Conservation (phyloP, 148 eudicot genomes). For the Dysphania ambrosioides region DNA sequence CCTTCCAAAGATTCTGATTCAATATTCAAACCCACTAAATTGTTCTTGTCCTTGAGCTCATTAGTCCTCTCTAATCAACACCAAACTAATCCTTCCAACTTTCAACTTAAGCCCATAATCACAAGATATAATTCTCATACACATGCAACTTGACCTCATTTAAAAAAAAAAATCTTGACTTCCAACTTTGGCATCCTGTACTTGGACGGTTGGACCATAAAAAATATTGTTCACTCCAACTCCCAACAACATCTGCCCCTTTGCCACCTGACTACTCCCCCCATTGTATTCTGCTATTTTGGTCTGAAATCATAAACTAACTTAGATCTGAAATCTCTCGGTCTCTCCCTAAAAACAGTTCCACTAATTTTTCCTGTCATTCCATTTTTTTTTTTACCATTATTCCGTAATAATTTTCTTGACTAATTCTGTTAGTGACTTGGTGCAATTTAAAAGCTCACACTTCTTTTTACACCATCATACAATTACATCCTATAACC, state of each 20-base stretch:
- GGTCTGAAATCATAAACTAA: not conserved
- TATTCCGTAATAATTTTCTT: not conserved
- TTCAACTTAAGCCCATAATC: too few relatives aligned
- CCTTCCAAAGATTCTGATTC: too few relatives aligned
- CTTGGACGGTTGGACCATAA: too few relatives aligned
- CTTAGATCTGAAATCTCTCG: not conserved
- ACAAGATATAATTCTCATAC: too few relatives aligned
- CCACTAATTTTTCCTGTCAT: not conserved
- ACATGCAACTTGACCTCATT: too few relatives aligned
- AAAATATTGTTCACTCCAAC: not conserved
- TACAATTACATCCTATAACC: not conserved
- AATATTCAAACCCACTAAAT: too few relatives aligned
- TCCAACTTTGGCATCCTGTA: too few relatives aligned
- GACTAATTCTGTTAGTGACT: slow-evolving; percentile 10
- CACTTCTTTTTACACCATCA: not conserved
- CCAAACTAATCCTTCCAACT: too few relatives aligned
- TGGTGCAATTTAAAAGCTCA: not conserved
- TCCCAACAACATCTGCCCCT: not conserved
- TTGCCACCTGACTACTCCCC: not conserved
- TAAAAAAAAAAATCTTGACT: too few relatives aligned
- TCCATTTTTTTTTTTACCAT: not conserved
- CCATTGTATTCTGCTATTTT: not conserved
- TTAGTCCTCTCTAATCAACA: too few relatives aligned
- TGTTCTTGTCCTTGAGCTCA: too few relatives aligned
- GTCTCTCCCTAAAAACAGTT: not conserved